These are phyloP conservation scores for Conticribra weissflogii DNA, from an alignment of 108 stramenopile species.

Conservation along the genomic window DNA sequence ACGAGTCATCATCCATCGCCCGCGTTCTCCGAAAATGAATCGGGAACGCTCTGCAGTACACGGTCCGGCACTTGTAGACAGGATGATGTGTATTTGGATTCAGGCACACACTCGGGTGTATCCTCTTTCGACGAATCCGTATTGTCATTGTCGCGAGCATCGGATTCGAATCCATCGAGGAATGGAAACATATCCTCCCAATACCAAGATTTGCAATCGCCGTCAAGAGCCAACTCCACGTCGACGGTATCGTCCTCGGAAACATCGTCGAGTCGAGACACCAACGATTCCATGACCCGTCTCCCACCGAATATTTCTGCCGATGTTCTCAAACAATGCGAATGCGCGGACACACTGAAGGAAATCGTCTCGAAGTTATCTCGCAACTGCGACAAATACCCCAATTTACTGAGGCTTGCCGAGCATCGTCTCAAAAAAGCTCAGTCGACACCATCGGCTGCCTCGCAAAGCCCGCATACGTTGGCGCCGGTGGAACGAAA, in stretches of 20 bases:
- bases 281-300: not conserved
- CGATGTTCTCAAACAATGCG: not conserved
- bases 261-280: not conserved
- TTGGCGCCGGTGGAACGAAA: not conserved
- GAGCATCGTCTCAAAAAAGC: not conserved
- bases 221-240: too few relatives aligned
- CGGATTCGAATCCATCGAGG: too few relatives aligned
- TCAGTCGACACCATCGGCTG: not conserved
- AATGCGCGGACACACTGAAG: not conserved
- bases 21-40: too few relatives aligned
- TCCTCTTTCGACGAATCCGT: too few relatives aligned
- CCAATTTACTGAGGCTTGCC: not conserved
- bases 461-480: not conserved
- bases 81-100: too few relatives aligned
- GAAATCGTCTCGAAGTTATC: not conserved
- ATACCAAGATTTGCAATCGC: too few relatives aligned
- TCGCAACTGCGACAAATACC: not conserved
- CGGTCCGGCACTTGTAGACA: too few relatives aligned
- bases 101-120: too few relatives aligned
- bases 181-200: too few relatives aligned
- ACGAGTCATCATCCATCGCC: not conserved
- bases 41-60: too few relatives aligned
- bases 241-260: not conserved
- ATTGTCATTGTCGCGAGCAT: too few relatives aligned
- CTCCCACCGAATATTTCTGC: not conserved